Conservation (phyloP, 441 rosid genomes). For the Gossypium schwendimanii region DNA sequence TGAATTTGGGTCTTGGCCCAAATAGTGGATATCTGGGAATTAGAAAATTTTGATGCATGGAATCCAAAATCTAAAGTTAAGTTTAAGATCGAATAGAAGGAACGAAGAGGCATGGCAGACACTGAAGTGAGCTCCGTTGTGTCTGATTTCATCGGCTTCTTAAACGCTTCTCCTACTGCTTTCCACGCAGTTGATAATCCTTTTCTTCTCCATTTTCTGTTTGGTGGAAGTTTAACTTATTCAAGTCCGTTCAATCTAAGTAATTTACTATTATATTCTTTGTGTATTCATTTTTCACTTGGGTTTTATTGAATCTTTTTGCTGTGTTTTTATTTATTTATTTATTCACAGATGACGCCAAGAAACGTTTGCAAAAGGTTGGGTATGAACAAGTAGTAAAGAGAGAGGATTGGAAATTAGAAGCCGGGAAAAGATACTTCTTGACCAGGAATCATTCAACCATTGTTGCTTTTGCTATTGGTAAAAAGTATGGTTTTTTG, state of each 20-base stretch:
- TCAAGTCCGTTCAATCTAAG: background rate
- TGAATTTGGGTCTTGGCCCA: background rate
- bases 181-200: constrained; percentile 88
- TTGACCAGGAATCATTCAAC: constrained; percentile 91
- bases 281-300: background rate
- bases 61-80: background rate
- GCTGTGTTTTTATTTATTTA: constrained; percentile 2
- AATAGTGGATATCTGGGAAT: background rate
- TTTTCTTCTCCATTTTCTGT: background rate
- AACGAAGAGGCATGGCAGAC: constrained; percentile 30
- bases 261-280: background rate
- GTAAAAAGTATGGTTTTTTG: constrained; percentile 42
- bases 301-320: background rate
- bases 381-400: constrained; percentile 71
- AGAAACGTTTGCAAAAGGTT: constrained; percentile 47
- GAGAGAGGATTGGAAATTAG: constrained; percentile 79
- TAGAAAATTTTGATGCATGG: background rate
- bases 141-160: constrained; percentile 63
- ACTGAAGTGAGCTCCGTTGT: constrained; percentile 30
- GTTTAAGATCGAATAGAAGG: background rate
- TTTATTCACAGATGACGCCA: constrained; percentile 60
- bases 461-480: constrained; percentile 86
- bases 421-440: constrained; percentile 73
- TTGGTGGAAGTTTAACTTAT: background rate
- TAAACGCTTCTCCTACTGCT: constrained; percentile 93